These are phyloP conservation scores for Alloteropsis semialata DNA, from an alignment of 176 grass and related monocot species.

Conservation along the genomic window DNA sequence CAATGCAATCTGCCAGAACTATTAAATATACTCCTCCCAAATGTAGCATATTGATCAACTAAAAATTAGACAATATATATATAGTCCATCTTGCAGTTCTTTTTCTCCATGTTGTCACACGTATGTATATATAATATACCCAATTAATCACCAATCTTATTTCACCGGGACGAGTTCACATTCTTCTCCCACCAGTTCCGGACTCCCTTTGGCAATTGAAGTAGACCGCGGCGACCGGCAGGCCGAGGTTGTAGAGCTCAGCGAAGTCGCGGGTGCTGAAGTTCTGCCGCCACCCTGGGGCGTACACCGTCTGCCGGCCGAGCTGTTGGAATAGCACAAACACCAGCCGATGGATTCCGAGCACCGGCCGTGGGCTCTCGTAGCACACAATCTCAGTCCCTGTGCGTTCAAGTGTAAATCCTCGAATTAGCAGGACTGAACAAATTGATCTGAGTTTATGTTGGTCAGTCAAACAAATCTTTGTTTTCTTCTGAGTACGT, in stretches of 20 bases:
- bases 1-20: background rate
- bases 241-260: constrained; percentile 88
- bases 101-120: constrained; percentile 1
- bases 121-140: background rate
- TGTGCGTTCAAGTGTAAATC: background rate
- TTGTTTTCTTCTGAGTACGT: background rate
- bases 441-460: background rate
- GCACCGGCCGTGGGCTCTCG: constrained; percentile 62
- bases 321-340: constrained; percentile 80
- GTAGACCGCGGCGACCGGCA: constrained; percentile 71
- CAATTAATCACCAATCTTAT: background rate
- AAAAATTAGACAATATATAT: background rate
- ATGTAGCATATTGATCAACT: too few species aligned
- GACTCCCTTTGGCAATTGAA: constrained; percentile 93
- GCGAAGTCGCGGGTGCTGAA: constrained; percentile 87
- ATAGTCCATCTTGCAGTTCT: background rate
- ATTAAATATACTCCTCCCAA: constrained; percentile 1
- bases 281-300: constrained; percentile 78
- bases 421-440: background rate
- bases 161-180: constrained; percentile 14
- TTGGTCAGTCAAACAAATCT: background rate
- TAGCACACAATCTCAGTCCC: constrained; percentile 70
- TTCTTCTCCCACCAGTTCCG: constrained; percentile 76
- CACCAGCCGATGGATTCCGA: constrained; percentile 87
- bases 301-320: constrained; percentile 58